Evolutionary conservation across 2,329 filamentous ascomycete species (phyloP).

Genomic region (Purpureocillium takamizusanense): DNA sequence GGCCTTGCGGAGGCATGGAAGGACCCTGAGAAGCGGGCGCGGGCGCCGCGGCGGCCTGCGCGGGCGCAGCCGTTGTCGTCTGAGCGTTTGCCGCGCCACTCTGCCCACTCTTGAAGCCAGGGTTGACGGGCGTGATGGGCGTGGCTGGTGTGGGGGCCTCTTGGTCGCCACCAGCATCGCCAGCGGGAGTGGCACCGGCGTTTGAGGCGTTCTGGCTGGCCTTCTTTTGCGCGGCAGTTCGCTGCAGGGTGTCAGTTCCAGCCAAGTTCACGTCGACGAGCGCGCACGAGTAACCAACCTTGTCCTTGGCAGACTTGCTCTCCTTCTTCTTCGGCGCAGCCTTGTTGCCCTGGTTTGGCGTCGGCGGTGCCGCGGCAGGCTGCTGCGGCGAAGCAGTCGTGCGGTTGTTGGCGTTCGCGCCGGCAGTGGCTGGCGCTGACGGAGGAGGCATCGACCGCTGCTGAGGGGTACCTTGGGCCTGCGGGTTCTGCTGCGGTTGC

Average conservation of each 20-base stretch:
- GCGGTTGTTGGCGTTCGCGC: constrained; percentile 42
- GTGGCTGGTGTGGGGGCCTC: constrained; percentile 54
- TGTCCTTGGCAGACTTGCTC: constrained; percentile 52
- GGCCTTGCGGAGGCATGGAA: constrained; percentile 33
- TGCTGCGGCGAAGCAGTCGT: constrained; percentile 54
- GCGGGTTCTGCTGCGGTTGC: constrained; percentile 30
- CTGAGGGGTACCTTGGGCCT: constrained; percentile 60
- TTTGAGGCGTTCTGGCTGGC: constrained; percentile 44
- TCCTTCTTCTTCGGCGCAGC: constrained; percentile 72
- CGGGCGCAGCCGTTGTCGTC: constrained; percentile 9
- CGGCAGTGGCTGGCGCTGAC: constrained; percentile 43
- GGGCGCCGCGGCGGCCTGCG: constrained; percentile 20
- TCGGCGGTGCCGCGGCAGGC: constrained; percentile 61
- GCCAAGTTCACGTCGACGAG: neutral
- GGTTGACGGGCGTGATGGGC: constrained; percentile 52
- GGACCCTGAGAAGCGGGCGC: constrained; percentile 27
- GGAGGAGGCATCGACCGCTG: constrained; percentile 63
- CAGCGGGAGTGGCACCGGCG: constrained; percentile 43
- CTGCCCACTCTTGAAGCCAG: constrained; percentile 32
- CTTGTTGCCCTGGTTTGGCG: constrained; percentile 66
- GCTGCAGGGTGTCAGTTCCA: constrained; percentile 19
- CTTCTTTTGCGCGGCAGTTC: constrained; percentile 54
- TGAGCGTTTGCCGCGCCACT: constrained; percentile 20
- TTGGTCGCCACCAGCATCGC: constrained; percentile 43
- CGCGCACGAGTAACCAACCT: constrained; percentile 43